A percentile compares a stretch with the other conserved stretches of the same genome.
These are phyloP conservation scores for Aspergillus coremiiformis DNA, from an alignment of 495 filamentous ascomycete species.

Conservation along the genomic window DNA sequence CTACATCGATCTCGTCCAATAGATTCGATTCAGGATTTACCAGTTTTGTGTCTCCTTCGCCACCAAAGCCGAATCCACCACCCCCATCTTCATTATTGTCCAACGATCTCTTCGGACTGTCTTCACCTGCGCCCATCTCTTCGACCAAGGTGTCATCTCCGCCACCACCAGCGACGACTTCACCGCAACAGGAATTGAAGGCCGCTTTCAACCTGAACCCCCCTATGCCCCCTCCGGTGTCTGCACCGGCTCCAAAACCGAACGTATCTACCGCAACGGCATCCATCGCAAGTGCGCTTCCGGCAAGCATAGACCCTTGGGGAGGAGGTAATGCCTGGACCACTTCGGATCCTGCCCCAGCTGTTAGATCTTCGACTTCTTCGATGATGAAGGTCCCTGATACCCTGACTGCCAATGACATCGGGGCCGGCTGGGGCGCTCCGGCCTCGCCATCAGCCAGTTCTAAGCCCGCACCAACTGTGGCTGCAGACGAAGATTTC, in stretches of 20 bases:
- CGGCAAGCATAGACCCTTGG: slow-evolving; percentile 41
- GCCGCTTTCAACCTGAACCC: slow-evolving; percentile 79
- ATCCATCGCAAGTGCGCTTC: slow-evolving; percentile 24
- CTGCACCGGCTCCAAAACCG: slow-evolving; percentile 35
- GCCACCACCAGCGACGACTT: slow-evolving; percentile 26
- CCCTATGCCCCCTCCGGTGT: slow-evolving; percentile 41
- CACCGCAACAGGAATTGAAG: slow-evolving; percentile 39
- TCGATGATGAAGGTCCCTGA: slow-evolving; percentile 44
- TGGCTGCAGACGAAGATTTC: slow-evolving; percentile 84
- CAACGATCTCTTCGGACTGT: slow-evolving; percentile 76
- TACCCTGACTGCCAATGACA: slow-evolving; percentile 38
- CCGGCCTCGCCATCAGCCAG: slow-evolving; percentile 20
- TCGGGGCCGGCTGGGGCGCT: slow-evolving; percentile 52
- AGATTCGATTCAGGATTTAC: slow-evolving; percentile 48
- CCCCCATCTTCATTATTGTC: slow-evolving; percentile 36
- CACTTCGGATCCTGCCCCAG: slow-evolving; percentile 38
- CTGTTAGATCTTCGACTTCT: slow-evolving; percentile 14
- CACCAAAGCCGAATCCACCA: slow-evolving; percentile 38
- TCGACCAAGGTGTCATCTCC: slow-evolving; percentile 28
- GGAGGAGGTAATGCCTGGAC: slow-evolving; percentile 45
- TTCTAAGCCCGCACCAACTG: slow-evolving; percentile 50
- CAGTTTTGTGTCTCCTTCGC: slow-evolving; percentile 34
- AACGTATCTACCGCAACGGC: slow-evolving; percentile 26
- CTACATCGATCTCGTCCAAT: slow-evolving; percentile 40
- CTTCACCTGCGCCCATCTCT: slow-evolving; percentile 45